Percentiles rank a stretch among this genome's conserved stretches.
Conservation (phyloP, 345 rosid species). For the Cochlearia excelsa region DNA sequence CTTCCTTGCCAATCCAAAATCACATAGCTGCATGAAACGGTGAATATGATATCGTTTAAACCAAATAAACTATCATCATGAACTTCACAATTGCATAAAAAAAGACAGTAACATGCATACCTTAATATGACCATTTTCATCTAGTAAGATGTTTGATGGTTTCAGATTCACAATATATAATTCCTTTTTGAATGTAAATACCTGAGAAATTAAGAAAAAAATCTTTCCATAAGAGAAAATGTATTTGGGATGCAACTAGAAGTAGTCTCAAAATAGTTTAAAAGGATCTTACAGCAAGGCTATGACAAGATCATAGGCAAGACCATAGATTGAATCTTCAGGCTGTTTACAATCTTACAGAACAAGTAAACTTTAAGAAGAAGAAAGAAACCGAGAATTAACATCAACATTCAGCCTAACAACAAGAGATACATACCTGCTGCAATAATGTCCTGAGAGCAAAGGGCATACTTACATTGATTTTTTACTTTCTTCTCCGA, state of each 20-base stretch:
- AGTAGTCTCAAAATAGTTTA: conserved; percentile 8
- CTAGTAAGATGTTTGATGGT: conserved; percentile 93
- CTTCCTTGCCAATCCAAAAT: conserved; percentile 91
- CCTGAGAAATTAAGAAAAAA: conserved; percentile 39
- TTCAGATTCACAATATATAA: conserved; percentile 86
- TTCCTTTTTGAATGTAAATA: conserved; percentile 82
- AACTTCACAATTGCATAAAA: conserved; percentile 15
- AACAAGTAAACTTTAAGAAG: neutral
- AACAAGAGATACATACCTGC: conserved; percentile 54
- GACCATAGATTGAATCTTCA: conserved; percentile 83
- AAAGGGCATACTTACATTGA: neutral
- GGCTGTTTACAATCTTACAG: conserved; percentile 83
- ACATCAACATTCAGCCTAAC: neutral
- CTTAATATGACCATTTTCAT: conserved; percentile 88
- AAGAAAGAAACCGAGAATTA: conserved; percentile 20
- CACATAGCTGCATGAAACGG: conserved; percentile 75
- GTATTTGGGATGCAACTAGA: conserved; percentile 3
- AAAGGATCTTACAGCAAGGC: conserved; percentile 73
- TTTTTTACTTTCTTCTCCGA: no score
- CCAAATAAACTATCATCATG: conserved; percentile 16
- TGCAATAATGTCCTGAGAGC: conserved; percentile 76
- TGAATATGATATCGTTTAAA: conserved; percentile 8
- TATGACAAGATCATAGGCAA: conserved; percentile 70
- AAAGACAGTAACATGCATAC: conserved; percentile 37
- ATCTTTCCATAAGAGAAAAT: conserved; percentile 15